A percentile compares a stretch with the other conserved stretches of the same genome.
phyloP scores from a whole-genome alignment of 2,329 filamentous ascomycete species.

The Pseudogymnoascus destructans region DNA sequence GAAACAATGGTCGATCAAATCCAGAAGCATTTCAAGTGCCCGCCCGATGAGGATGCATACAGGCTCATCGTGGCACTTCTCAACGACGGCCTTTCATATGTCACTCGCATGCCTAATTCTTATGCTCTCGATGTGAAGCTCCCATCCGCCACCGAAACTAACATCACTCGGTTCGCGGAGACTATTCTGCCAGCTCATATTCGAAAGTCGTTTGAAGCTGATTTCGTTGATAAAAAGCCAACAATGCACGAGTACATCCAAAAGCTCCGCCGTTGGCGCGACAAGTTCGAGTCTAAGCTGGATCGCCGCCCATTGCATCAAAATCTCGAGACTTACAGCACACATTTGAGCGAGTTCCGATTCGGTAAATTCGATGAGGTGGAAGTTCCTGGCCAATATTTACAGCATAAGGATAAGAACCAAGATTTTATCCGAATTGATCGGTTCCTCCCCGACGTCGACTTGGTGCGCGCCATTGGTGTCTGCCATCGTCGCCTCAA shows the following conservation, averaged over 20 bases:
- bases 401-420: constrained; percentile 97
- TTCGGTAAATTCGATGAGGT: constrained; percentile 99
- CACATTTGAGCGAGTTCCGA: constrained; percentile 87
- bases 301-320: constrained; percentile 57
- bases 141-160: constrained; percentile 78
- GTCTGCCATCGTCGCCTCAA: constrained; percentile 86
- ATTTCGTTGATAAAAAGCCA: constrained; percentile 89
- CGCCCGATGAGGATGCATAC: constrained; percentile 95
- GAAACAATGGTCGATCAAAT: constrained; percentile 99
- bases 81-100: constrained; percentile 88
- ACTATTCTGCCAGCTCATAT: constrained; percentile 92
- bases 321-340: constrained; percentile 67
- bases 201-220: constrained; percentile 89
- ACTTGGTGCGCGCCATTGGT: constrained; percentile 79
- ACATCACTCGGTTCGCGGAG: constrained; percentile 93
- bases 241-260: constrained; percentile 99
- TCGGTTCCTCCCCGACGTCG: constrained; percentile 87
- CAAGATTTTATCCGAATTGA: constrained; percentile 97
- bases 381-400: constrained; percentile 91
- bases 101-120: constrained; percentile 71
- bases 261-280: constrained; percentile 87
- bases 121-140: constrained; percentile 89
- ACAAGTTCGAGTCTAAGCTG: constrained; percentile 95
- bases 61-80: constrained; percentile 91
- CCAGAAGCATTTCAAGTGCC: constrained; percentile 97